These are phyloP conservation scores for Thozetella sp. DNA, from an alignment of 495 filamentous ascomycete species.

Conservation along the genomic window DNA sequence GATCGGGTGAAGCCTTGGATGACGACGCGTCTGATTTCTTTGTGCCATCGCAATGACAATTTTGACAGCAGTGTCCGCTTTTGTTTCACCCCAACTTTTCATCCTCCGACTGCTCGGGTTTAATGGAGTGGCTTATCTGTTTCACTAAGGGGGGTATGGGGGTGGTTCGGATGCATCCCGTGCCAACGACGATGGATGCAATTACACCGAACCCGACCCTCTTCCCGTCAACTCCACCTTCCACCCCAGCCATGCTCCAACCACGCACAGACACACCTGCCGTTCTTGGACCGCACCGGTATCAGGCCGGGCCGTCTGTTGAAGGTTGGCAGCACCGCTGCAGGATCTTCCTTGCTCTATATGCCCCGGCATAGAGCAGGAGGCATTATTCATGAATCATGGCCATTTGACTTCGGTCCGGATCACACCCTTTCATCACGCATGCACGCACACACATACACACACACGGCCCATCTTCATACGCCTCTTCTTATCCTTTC, in stretches of 20 bases:
- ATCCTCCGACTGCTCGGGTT: too few species aligned
- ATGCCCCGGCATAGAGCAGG: background rate
- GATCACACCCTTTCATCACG: background rate
- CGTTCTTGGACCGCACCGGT: background rate
- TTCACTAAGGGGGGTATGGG: background rate
- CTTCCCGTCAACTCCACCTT: background rate
- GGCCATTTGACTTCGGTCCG: too few species aligned
- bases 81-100: background rate
- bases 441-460: background rate
- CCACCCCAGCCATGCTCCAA: background rate
- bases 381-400: background rate
- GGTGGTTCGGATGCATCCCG: too few species aligned
- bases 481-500: background rate
- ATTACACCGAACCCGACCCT: background rate
- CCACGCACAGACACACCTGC: background rate
- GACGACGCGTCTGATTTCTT: too few species aligned
- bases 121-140: background rate
- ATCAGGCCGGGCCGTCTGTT: background rate
- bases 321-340: too few species aligned
- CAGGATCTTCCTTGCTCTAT: background rate
- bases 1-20: constrained; percentile 33
- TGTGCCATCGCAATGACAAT: background rate
- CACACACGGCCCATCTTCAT: background rate
- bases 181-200: background rate
- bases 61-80: background rate